Percentiles rank a stretch among this genome's conserved stretches.
Conservation (phyloP, 2,329 filamentous ascomycete species). For the Hypoxylon sp. region DNA sequence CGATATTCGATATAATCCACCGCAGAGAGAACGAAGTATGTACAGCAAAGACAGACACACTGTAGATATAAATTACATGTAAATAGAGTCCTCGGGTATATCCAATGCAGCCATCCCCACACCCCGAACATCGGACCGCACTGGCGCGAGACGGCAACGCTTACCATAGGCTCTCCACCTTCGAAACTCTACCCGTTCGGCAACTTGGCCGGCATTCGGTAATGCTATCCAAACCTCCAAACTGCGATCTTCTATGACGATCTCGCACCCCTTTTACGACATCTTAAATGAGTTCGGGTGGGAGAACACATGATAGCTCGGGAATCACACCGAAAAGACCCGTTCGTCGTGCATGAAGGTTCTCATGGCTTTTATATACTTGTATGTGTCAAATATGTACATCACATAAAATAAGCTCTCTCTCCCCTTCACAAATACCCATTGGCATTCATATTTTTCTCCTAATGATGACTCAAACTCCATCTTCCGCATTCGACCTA, state of each 20-base stretch:
- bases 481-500: constrained; percentile 6
- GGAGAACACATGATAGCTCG: neutral
- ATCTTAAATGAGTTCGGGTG: neutral
- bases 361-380: constrained; percentile 9
- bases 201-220: constrained; percentile 26
- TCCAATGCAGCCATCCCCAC: constrained; percentile 21
- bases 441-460: constrained; percentile 16
- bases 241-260: neutral
- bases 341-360: constrained; percentile 4
- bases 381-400: constrained; percentile 35
- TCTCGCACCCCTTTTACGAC: neutral
- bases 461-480: neutral
- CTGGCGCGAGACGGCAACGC: constrained; percentile 12
- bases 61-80: neutral
- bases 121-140: constrained; percentile 49
- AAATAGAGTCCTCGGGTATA: constrained; percentile 18
- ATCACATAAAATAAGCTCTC: constrained; percentile 6
- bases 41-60: neutral
- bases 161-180: constrained; percentile 40
- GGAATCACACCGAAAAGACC: neutral
- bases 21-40: neutral
- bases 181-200: constrained; percentile 33
- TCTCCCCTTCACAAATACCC: neutral
- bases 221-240: neutral
- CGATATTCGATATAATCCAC: neutral